phyloP scores from a whole-genome alignment of 805 yeast genomes.

The Spathaspora hagerdaliae region DNA sequence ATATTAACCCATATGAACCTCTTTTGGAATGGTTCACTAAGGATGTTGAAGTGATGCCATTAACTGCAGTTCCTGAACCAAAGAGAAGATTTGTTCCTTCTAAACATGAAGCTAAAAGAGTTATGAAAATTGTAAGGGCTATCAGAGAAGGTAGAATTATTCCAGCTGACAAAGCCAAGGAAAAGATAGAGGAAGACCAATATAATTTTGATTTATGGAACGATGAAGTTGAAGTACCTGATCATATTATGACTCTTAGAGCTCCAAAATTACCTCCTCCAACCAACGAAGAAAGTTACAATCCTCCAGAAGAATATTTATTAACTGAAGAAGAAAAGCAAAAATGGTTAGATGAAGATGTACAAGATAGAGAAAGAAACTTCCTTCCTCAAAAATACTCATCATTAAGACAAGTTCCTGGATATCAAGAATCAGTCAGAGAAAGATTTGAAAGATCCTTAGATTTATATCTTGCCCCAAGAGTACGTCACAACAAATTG shows the following conservation, averaged over 20 bases:
- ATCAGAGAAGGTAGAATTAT: constrained; percentile 93
- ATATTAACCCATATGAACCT: constrained; percentile 86
- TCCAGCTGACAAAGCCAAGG: constrained; percentile 60
- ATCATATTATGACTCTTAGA: constrained; percentile 85
- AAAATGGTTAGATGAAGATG: constrained; percentile 66
- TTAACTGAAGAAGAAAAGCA: constrained; percentile 72
- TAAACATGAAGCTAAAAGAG: constrained; percentile 91
- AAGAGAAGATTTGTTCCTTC: constrained; percentile 96
- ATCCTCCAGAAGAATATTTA: constrained; percentile 95
- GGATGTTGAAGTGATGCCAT: constrained; percentile 81
- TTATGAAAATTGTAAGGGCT: constrained; percentile 94
- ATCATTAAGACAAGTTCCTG: constrained; percentile 89
- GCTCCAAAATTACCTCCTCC: constrained; percentile 98
- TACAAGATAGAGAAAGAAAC: constrained; percentile 72
- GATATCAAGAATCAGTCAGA: constrained; percentile 77
- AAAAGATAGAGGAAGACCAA: constrained; percentile 36
- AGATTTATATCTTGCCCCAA: constrained; percentile 92
- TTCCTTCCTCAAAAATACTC: constrained; percentile 78
- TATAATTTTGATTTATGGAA: constrained; percentile 81
- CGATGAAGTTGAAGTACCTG: constrained; percentile 48
- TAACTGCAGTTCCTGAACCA: constrained; percentile 93
- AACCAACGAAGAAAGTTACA: constrained; percentile 91
- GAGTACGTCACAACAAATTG: constrained; percentile 85
- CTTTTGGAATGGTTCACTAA: constrained; percentile 94
- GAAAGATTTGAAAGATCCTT: constrained; percentile 93